These are phyloP conservation scores for Fusarium miscanthi DNA, from an alignment of 2,329 filamentous ascomycete genomes.

Conservation along the genomic window DNA sequence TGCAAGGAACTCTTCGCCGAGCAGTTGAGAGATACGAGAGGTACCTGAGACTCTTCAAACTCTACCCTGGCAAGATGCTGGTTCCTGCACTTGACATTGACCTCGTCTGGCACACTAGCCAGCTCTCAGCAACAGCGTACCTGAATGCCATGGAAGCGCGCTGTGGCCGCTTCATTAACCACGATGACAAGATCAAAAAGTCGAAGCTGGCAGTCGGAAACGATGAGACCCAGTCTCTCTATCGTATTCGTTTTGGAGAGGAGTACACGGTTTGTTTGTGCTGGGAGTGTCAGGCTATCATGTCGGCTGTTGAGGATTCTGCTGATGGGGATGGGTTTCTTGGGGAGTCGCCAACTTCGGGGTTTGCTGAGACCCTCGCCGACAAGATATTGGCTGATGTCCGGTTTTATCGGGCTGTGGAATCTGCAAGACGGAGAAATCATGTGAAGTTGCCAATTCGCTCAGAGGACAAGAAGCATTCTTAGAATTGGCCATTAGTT, in stretches of 20 bases:
- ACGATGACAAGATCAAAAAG: slow-evolving; percentile 37
- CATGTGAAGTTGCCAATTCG: slow-evolving; percentile 19
- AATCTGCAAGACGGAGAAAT: slow-evolving; percentile 29
- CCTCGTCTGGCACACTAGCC: slow-evolving; percentile 57
- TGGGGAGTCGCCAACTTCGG: background rate
- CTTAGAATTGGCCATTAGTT: background rate
- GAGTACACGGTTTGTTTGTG: slow-evolving; percentile 33
- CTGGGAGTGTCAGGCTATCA: slow-evolving; percentile 38
- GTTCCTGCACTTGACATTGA: slow-evolving; percentile 56
- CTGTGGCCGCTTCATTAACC: slow-evolving; percentile 45
- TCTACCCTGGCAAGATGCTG: slow-evolving; percentile 49
- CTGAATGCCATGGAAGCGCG: slow-evolving; percentile 16
- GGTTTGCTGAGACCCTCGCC: background rate
- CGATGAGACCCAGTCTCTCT: slow-evolving; percentile 30
- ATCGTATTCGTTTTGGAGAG: slow-evolving; percentile 30
- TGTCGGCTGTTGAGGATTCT: slow-evolving; percentile 26
- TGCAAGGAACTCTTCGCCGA: slow-evolving; percentile 49
- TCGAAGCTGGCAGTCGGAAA: slow-evolving; percentile 13
- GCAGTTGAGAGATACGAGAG: slow-evolving; percentile 52
- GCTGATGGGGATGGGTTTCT: slow-evolving; percentile 6
- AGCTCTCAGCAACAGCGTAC: slow-evolving; percentile 49
- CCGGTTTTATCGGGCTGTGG: slow-evolving; percentile 26
- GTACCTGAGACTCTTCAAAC: slow-evolving; percentile 51
- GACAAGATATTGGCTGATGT: slow-evolving; percentile 9
- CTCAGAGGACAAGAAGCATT: background rate